Conservation (phyloP, 1,284 basidiomycete genomes). For the Tranzscheliella williamsii region DNA sequence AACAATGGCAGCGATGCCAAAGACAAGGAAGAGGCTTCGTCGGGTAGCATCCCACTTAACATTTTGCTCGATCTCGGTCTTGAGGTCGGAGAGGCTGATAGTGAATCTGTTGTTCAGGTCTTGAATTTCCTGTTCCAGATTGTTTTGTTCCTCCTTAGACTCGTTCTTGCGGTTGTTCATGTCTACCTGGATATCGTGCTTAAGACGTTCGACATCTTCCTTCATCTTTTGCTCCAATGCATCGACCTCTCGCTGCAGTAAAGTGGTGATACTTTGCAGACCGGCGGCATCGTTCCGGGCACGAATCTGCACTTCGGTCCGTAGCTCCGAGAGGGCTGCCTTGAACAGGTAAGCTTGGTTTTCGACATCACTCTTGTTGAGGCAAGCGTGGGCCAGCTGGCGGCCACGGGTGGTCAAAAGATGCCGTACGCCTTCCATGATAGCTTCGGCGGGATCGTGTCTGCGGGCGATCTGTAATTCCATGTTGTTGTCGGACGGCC, state of each 20-base stretch:
- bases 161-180: conserved; percentile 92
- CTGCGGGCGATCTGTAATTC: conserved; percentile 24
- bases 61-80: conserved; percentile 60
- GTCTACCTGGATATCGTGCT: conserved; percentile 96
- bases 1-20: conserved; percentile 58
- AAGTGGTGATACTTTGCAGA: conserved; percentile 73
- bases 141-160: conserved; percentile 82
- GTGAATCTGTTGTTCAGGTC: conserved; percentile 64
- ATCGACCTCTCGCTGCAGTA: conserved; percentile 86
- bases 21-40: conserved; percentile 55
- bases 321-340: conserved; percentile 86
- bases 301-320: conserved; percentile 81
- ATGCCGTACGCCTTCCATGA: conserved; percentile 85
- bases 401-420: conserved; percentile 77
- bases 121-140: conserved; percentile 84
- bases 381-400: conserved; percentile 73
- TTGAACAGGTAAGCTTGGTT: conserved; percentile 87
- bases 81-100: conserved; percentile 58
- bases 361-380: conserved; percentile 77
- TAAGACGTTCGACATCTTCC: conserved; percentile 83
- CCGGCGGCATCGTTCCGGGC: conserved; percentile 83
- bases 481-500: conserved; percentile 4
- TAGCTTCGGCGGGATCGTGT: conserved; percentile 57
- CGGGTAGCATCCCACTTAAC: conserved; percentile 60
- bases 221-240: conserved; percentile 86